Evolutionary conservation across 345 rosid genomes (phyloP).

Genomic region (Mercurialis annua): DNA sequence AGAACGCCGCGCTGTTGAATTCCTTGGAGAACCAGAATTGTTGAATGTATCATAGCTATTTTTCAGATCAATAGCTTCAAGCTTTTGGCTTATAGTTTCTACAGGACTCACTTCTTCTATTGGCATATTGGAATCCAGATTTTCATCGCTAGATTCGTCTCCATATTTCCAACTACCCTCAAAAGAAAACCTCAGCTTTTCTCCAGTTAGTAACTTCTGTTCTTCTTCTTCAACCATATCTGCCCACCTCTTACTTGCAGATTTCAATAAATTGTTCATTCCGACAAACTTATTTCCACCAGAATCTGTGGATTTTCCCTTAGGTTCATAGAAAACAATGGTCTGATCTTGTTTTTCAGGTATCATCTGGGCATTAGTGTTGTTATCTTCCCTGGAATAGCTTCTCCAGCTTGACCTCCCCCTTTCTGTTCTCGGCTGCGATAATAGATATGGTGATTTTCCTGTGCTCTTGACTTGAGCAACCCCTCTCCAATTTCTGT

Average conservation of each 20-base stretch:
- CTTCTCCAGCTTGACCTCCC: conserved; percentile 1
- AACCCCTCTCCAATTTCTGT: conserved; percentile 13
- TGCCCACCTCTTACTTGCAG: conserved; percentile 64
- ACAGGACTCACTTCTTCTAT: conserved; percentile 19
- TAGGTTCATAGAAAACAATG: not conserved
- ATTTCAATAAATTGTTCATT: not conserved
- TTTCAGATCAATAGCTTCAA: conserved; percentile 26
- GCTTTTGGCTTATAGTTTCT: conserved; percentile 22
- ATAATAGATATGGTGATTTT: not conserved
- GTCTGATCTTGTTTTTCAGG: not conserved
- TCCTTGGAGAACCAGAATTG: conserved; percentile 15
- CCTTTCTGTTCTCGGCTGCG: conserved; percentile 7
- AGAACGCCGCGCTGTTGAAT: conserved; percentile 26
- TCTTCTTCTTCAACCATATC: conserved; percentile 80
- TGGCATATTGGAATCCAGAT: conserved; percentile 43
- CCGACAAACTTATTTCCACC: not conserved
- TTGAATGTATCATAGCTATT: conserved; percentile 15
- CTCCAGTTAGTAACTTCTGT: conserved; percentile 8
- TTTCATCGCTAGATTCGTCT: conserved; percentile 37
- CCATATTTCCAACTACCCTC: conserved; percentile 17
- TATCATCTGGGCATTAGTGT: conserved; percentile 6
- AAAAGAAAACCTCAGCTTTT: conserved; percentile 1
- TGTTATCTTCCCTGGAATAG: not conserved
- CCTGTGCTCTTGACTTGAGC: not conserved
- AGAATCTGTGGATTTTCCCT: not conserved